Base-by-base conservation (phyloP, 1,284 basidiomycete species). In the Rhodotorula sp. region DNA sequence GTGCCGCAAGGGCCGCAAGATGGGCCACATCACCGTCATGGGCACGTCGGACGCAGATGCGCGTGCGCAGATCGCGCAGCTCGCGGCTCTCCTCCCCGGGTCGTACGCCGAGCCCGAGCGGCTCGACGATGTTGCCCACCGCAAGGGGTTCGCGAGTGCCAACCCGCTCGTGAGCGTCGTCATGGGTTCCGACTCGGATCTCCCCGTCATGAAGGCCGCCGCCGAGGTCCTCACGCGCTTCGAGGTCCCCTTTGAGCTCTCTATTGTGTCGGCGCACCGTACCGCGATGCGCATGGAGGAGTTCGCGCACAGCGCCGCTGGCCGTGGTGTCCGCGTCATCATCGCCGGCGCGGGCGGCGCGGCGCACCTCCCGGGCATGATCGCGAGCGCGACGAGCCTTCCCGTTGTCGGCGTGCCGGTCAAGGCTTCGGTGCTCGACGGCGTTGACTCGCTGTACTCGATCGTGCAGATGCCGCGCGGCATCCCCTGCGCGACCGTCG, bases 381-480 rank as follows among this genome's bases (percentile, higher is more conserved):
- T 98, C 0, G 95, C 95, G 3, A 90, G 92, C 22, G 90, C 97
- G 88, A 97, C 95, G 0, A 85, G 89, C 3, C 83, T 99, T 65
- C 96, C 97, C 0, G 94, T 99, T 3, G 89, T 99, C 58, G 96
- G 97, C 39, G 96, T 99, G 0, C 96, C 96, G 2, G 95, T 99
- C 67, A 97, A 96, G 81, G 95, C 93, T 22, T 94, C 92, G 81
- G 87, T 89, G 0, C 85, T 99, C 34, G 96, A 97, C 81, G 96
- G 96, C 9, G 94, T 99, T 0, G 96, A 99, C 82, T 94, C 93
- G 34, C 83, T 99, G 76, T 90, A 97, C 81, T 95, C 92, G 80
- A 99, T 99, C 78, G 93, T 99, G 21, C 96, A 99, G 84, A 99
- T 99, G 96, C 96, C 96, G 91, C 88, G 96, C 59, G 97, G 96